Percentiles rank a stretch among this genome's conserved stretches.
Conservation (phyloP, 352 stramenopile species). For the Globisporangium apiculatum region DNA sequence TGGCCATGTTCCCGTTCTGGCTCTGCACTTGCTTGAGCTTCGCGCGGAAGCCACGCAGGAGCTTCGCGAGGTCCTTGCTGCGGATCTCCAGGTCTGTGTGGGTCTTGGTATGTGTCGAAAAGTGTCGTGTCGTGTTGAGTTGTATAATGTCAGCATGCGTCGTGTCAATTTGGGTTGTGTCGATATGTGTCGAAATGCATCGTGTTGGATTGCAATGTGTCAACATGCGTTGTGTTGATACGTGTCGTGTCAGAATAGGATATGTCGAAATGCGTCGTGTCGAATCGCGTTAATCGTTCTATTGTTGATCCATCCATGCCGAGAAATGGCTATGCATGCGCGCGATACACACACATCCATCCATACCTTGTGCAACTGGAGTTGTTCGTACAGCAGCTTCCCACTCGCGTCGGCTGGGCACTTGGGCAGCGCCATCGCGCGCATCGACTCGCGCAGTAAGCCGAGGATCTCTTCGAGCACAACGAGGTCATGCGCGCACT, state of each 20-base stretch:
- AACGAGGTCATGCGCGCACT: constrained; percentile 93
- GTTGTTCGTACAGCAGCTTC: constrained; percentile 88
- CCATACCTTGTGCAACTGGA: constrained; percentile 78
- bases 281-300: too few species aligned
- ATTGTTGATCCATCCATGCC: too few species aligned
- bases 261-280: not conserved
- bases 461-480: constrained; percentile 95
- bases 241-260: not conserved
- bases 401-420: constrained; percentile 86
- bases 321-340: too few species aligned
- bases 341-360: constrained; percentile 4
- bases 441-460: constrained; percentile 92
- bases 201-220: too few species aligned
- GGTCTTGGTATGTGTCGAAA: constrained; percentile 16
- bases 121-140: not conserved
- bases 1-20: constrained; percentile 74
- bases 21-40: constrained; percentile 87
- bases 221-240: too few species aligned
- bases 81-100: constrained; percentile 83
- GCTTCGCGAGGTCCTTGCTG: constrained; percentile 92
- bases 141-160: not conserved
- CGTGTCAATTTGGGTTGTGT: too few species aligned
- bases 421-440: constrained; percentile 85
- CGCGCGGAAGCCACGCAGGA: constrained; percentile 83
- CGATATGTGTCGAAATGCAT: not conserved